Base-by-base conservation (phyloP, 2,329 filamentous ascomycete genomes). In the Claviceps monticola region DNA sequence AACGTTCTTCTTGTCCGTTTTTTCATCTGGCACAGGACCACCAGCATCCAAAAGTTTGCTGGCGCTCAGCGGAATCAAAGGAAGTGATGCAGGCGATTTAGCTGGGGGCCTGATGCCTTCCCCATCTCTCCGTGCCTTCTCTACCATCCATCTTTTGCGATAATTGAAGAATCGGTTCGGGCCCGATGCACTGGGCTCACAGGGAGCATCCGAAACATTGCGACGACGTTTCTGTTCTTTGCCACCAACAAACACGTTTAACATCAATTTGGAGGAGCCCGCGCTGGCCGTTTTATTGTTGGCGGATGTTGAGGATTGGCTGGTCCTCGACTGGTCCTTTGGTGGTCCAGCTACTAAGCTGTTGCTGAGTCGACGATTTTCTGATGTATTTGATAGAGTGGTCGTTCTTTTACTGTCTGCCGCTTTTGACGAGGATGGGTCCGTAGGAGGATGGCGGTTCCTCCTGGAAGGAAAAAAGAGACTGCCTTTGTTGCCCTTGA, bases 211-310 rank as follows among this genome's bases (percentile, higher is more conserved):
- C 14, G 57, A 59, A 3, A 78, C 60, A 13, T 56, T 67, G 2
- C 51, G 44, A 14, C 70, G 64, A 19, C 59, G 57, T 54, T 68
- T 73, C 34, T 58, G 62, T 26, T 57, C 61, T 52, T 65, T 73
- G 2, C 75, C 74, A 9, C 65, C 65, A 6, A 61, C 55, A 47
- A 78, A 78, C 1, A 78, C 68, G 53, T 78, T 79, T 34, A 51
- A 51, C 29, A 51, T 55, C 5, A 44, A 47, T 17, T 19, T 29
- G 14, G 5, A 2, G 7, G 19, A 11, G 29, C 9, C 42, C 16
- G 14, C 21, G 29, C 16, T 46, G 3, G 21, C 14, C 14, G 50
- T 13, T n/a, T 13, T 38, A 13, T 36, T 39, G 26, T 16, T 46
- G 3, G 23, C 21, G 4, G 9, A 26, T 26, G 29, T 36, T 29